Percentiles rank a stretch among this genome's conserved stretches.
These are phyloP conservation scores for Saccharomyces eubayanus DNA, from an alignment of 805 yeast species.

Conservation along the genomic window DNA sequence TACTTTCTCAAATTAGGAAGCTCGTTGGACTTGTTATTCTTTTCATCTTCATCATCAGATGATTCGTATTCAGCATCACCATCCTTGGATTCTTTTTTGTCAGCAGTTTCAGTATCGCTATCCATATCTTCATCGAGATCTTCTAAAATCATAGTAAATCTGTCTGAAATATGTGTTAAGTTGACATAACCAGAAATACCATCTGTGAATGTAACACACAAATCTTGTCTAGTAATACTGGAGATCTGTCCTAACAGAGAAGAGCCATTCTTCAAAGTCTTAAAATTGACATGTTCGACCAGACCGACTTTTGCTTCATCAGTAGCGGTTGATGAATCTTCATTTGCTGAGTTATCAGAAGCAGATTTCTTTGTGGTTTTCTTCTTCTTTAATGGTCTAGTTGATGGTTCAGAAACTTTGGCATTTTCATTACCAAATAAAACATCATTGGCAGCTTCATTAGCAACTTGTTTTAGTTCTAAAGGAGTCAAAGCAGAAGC, in stretches of 20 bases:
- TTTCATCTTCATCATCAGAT: slow-evolving; percentile 23
- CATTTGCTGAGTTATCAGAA: slow-evolving; percentile 14
- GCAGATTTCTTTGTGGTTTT: slow-evolving; percentile 25
- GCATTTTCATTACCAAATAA: slow-evolving; percentile 42
- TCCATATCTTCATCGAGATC: slow-evolving; percentile 44
- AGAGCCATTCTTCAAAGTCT: slow-evolving; percentile 61
- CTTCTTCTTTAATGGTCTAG: slow-evolving; percentile 37
- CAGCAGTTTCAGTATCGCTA: slow-evolving; percentile 35
- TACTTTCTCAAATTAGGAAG: slow-evolving; percentile 49
- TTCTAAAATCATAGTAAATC: slow-evolving; percentile 50
- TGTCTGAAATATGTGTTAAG: slow-evolving; percentile 60
- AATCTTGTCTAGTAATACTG: slow-evolving; percentile 50
- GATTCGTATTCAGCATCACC: slow-evolving; percentile 30
- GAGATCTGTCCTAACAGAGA: slow-evolving; percentile 68
- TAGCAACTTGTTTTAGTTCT: slow-evolving; percentile 86
- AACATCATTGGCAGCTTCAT: slow-evolving; percentile 85
- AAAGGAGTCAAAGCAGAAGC: slow-evolving; percentile 75
- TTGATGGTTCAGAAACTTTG: slow-evolving; percentile 6
- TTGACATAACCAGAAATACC: slow-evolving; percentile 73
- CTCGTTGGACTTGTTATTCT: slow-evolving; percentile 27
- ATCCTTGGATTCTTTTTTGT: slow-evolving; percentile 28
- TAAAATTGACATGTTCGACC: slow-evolving; percentile 56
- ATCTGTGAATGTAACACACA: slow-evolving; percentile 70
- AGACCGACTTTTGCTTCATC: slow-evolving; percentile 32
- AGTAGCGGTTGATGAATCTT: slow-evolving; percentile 15